Base-by-base conservation (phyloP, 495 filamentous ascomycete species). In the Xeromyces bisporus region DNA sequence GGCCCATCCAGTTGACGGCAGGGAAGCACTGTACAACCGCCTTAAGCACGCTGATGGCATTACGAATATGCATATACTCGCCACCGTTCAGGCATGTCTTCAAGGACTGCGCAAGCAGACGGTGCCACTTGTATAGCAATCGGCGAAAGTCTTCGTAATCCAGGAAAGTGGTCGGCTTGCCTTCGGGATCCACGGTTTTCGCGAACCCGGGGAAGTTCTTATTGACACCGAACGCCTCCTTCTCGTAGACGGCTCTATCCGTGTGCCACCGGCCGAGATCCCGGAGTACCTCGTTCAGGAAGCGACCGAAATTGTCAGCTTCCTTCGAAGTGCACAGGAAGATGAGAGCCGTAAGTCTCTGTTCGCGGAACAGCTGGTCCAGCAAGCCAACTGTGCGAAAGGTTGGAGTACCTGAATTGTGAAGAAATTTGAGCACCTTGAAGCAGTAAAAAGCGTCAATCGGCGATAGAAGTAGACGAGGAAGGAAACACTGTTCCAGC, bases 51-150 rank as follows among this genome's bases (percentile, higher is more conserved):
- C 75, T 85, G 40, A 94, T 91, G 18, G 85, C 81, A 47, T 99
- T 99, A 8, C 83, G 72, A 46, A 96, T 93, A 49, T 93, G 85
- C 84, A 93, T 96, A 66, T 89, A 99, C 48, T 99, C 86, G 37
- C 66, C 73, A 8, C 73, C 71, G 10, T 68, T 66, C 15, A 96
- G 63, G 50, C 86, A 93, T 12, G 59, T 64, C 42, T 80, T 80
- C 26, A 99, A 51, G 2, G 85, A 81, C 11, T 52, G 62, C 42
- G 73, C 71, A 18, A 99, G 55, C 16, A 74, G 64, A 24, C 74
- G 71, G 53, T 99, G 91, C 86, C 86, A 99, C 40, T 79, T 79
- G 60, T 77, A 83, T 11, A 93, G 62, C 6, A 91, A 55, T 37
- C 79, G 74, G 13, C 82, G 71, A 59, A 83, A 99, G 18, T 82